Percentiles rank a stretch among this genome's conserved stretches.
phyloP scores from a whole-genome alignment of 345 rosid genomes.

The Lepidium aucheri region DNA sequence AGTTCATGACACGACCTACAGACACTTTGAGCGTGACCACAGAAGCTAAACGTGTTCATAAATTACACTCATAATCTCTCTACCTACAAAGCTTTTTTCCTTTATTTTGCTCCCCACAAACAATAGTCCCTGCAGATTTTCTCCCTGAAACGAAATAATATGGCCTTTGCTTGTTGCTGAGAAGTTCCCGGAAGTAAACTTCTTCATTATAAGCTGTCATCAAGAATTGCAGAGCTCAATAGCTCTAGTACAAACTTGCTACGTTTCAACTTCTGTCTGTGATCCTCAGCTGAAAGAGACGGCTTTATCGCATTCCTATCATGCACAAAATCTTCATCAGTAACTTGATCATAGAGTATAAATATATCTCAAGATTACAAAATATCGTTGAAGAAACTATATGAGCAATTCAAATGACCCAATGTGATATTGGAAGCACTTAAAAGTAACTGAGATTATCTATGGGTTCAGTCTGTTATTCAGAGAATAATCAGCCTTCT shows the following conservation, averaged over 20 bases:
- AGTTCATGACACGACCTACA: not conserved
- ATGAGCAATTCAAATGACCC: not conserved
- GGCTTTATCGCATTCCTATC: slow-evolving; percentile 41
- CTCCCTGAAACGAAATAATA: not conserved
- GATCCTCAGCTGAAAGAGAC: slow-evolving; percentile 67
- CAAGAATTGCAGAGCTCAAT: slow-evolving; percentile 53
- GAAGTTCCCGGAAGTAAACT: not conserved
- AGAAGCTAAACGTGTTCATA: slow-evolving; percentile 3
- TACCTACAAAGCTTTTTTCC: not conserved
- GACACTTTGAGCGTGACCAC: not conserved
- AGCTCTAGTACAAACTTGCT: slow-evolving; percentile 61
- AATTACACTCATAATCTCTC: not conserved
- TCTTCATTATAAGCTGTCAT: slow-evolving; percentile 40
- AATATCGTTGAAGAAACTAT: not conserved
- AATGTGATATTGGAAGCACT: not conserved
- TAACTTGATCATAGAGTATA: not conserved
- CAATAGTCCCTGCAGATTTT: not conserved
- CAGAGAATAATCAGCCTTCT: not conserved
- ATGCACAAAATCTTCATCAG: slow-evolving; percentile 3
- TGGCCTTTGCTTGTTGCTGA: not conserved
- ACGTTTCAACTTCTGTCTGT: slow-evolving; percentile 61
- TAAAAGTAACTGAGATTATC: not conserved
- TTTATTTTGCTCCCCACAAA: slow-evolving; percentile 4
- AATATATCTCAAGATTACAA: not conserved
- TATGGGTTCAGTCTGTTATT: not conserved